phyloP scores from a whole-genome alignment of 1,139 yeast species.

The Scheffersomyces illinoinensis region DNA sequence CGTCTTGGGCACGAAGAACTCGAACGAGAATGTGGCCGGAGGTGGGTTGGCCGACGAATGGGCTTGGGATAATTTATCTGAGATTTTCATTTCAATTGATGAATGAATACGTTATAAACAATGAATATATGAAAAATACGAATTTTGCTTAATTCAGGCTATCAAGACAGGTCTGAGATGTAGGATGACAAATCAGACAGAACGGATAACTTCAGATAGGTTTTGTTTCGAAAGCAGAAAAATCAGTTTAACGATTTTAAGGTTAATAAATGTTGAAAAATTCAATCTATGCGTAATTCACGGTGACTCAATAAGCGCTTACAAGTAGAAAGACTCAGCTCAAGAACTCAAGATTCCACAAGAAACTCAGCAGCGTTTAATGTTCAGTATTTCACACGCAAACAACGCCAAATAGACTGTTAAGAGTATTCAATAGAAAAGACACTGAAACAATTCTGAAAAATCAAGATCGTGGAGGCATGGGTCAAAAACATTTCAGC shows the following conservation, averaged over 20 bases:
- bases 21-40: constrained; percentile 85
- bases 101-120: not conserved
- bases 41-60: constrained; percentile 45
- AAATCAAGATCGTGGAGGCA: not conserved
- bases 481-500: not conserved
- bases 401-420: not conserved
- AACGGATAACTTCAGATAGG: not conserved
- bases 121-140: not conserved
- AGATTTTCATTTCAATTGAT: constrained; percentile 43
- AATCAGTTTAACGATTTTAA: not conserved
- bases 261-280: not conserved
- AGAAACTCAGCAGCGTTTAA: not conserved
- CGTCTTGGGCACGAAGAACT: constrained; percentile 97
- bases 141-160: not conserved
- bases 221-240: not conserved
- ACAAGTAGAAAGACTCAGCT: not conserved
- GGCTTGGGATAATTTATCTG: constrained; percentile 52
- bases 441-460: not conserved
- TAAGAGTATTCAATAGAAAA: too few species aligned
- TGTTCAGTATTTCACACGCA: not conserved
- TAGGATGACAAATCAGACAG: not conserved
- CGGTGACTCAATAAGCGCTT: not conserved
- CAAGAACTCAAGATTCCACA: not conserved
- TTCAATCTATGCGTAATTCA: not conserved
- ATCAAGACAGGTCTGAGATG: too few species aligned